phyloP scores from a whole-genome alignment of 495 filamentous ascomycete genomes.

The Aspergillus sclerotioniger region DNA sequence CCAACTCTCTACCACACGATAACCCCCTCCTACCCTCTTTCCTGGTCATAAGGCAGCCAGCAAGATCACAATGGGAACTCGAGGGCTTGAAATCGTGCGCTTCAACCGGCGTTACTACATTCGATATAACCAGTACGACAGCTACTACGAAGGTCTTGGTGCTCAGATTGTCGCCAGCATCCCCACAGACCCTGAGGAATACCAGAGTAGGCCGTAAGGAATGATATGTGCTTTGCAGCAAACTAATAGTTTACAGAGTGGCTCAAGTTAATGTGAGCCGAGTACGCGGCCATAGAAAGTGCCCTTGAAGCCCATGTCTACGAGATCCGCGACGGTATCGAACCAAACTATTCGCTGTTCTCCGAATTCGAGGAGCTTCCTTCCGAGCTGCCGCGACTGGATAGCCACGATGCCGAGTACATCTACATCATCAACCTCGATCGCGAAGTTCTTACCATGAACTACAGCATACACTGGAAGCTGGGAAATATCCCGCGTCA shows the following conservation, averaged over 20 bases:
- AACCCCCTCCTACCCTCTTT: too few relatives aligned
- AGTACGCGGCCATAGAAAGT: conserved; percentile 2
- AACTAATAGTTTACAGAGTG: background rate
- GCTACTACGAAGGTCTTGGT: conserved; percentile 22
- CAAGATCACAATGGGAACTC: conserved; percentile 24
- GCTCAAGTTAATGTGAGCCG: conserved; percentile 7
- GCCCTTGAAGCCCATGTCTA: conserved; percentile 6
- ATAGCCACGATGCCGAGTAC: conserved; percentile 9
- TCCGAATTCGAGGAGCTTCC: conserved; percentile 7
- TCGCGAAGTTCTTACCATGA: conserved; percentile 14
- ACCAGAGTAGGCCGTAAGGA: conserved; percentile 5
- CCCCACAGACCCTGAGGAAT: conserved; percentile 14
- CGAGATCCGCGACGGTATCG: conserved; percentile 6
- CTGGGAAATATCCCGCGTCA: conserved; percentile 13
- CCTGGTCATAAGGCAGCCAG: too few relatives aligned
- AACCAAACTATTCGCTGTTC: conserved; percentile 9
- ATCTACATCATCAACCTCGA: conserved; percentile 14
- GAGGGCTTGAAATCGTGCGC: conserved; percentile 24
- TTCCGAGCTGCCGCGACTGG: conserved; percentile 11
- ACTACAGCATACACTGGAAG: conserved; percentile 17
- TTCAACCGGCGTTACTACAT: conserved; percentile 23
- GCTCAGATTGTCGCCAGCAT: conserved; percentile 17
- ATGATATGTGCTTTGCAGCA: background rate
- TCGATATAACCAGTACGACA: conserved; percentile 25
- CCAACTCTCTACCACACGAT: too few relatives aligned